Base-by-base conservation (phyloP, 192 early-diverging fungal species). In the Ambispora gerdemannii region DNA sequence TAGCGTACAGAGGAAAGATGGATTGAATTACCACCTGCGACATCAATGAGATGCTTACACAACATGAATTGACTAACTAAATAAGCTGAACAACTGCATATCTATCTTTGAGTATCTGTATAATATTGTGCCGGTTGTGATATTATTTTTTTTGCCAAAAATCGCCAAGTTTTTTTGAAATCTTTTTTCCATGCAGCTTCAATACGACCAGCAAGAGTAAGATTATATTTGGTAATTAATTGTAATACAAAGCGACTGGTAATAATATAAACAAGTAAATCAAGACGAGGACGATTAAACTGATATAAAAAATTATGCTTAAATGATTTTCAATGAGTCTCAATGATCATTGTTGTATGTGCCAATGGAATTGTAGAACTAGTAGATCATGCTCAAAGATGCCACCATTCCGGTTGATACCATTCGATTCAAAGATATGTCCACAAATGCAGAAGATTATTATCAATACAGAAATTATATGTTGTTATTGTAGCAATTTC, bases 21-120 rank as follows among this genome's bases (percentile, higher is more conserved):
- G n/a, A n/a, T n/a, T n/a, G n/a, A n/a, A n/a, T n/a, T n/a, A n/a
- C n/a, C n/a, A n/a, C n/a, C n/a, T n/a, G n/a, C n/a, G n/a, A n/a
- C n/a, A n/a, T n/a, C n/a, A n/a, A 58, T 31, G 13, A 30, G 28
- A 58, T 58, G 55, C 25, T 58, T 58, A 24, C 55, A 58, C 8
- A 58, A 30, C 1, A 58, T 1, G 31, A 58, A 58, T 7, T 10
- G 55, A 19, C 55, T 58, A 28, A 15, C 31, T 15, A 58, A 11
- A 11, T 30, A 58, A 10, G 55, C 3, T 10, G 55, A 25, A 58
- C 25, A 58, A 10, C 11, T 15, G 17, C 55, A 58, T 2, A 58
- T 19, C 28, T 2, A 58, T 58, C 2, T 24, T 30, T 58, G 31
- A 7, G 31, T 58, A 58, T 58, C 2, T 2, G 13, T 58, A 17